phyloP scores from a whole-genome alignment of 352 stramenopile genomes.

The Elongisporangium prolatum region DNA sequence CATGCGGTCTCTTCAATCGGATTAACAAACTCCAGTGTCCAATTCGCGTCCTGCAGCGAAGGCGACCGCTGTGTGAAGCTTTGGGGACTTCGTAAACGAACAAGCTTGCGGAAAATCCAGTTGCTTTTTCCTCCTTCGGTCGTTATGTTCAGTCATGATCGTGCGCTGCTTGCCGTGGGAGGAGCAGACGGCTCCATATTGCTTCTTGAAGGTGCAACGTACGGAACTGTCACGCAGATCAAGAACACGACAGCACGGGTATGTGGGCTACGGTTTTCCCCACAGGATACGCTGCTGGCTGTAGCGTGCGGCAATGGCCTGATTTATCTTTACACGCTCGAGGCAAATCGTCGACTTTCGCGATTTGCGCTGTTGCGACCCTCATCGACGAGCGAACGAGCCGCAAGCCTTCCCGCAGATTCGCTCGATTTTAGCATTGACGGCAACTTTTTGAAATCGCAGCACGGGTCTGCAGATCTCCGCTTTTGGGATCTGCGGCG shows the following conservation, averaged over 20 bases:
- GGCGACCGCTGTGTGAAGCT: conserved; percentile 35
- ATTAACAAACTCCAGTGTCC: conserved; percentile 24
- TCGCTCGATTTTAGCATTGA: conserved; percentile 72
- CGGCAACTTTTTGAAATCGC: conserved; percentile 46
- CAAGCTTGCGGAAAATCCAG: conserved; percentile 15
- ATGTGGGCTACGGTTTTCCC: conserved; percentile 40
- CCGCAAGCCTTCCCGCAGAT: conserved; percentile 10
- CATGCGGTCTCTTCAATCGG: conserved; percentile 15
- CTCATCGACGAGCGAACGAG: conserved; percentile 10
- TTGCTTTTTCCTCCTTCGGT: conserved; percentile 22
- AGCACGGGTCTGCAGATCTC: conserved; percentile 27
- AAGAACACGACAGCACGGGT: conserved; percentile 55
- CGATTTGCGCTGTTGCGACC: conserved; percentile 58
- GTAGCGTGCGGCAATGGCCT: conserved; percentile 56
- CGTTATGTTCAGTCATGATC: conserved; percentile 36
- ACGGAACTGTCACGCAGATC: conserved; percentile 22
- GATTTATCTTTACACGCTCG: conserved; percentile 67
- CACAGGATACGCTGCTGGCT: conserved; percentile 34
- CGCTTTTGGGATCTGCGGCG: conserved; percentile 62
- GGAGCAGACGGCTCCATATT: conserved; percentile 54
- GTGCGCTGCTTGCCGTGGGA: conserved; percentile 49
- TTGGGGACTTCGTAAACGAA: conserved; percentile 55
- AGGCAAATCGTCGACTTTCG: conserved; percentile 22
- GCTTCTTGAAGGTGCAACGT: conserved; percentile 14
- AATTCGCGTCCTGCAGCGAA: conserved; percentile 46